A percentile compares a stretch with the other conserved stretches of the same genome.
Conservation (phyloP, 345 rosid genomes). For the Nephelium lappaceum region DNA sequence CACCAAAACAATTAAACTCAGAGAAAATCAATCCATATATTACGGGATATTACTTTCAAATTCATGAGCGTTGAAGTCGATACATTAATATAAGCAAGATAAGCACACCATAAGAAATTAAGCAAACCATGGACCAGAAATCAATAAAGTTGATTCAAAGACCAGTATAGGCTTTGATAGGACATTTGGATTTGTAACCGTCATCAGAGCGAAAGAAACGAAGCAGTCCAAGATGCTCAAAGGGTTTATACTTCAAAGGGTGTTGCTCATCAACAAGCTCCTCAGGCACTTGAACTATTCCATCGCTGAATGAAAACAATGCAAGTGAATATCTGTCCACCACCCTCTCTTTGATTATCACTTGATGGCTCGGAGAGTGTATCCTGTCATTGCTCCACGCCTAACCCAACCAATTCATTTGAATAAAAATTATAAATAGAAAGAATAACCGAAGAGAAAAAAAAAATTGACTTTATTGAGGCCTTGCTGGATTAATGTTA, state of each 20-base stretch:
- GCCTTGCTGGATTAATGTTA: too few species aligned
- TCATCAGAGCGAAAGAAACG: slow-evolving; percentile 42
- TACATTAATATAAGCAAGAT: not conserved
- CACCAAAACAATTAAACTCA: too few species aligned
- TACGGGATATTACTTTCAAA: too few species aligned
- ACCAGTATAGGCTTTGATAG: slow-evolving; percentile 55
- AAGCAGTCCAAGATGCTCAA: slow-evolving; percentile 49
- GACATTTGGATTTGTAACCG: slow-evolving; percentile 44
- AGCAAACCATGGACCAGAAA: too few species aligned
- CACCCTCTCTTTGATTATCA: slow-evolving; percentile 39
- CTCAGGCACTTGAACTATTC: slow-evolving; percentile 36
- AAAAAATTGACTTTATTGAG: too few species aligned
- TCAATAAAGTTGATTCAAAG: slow-evolving; percentile 14
- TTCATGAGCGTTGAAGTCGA: too few species aligned
- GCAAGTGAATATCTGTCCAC: slow-evolving; percentile 53
- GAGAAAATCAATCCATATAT: too few species aligned
- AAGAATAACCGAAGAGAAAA: too few species aligned
- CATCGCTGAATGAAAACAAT: slow-evolving; percentile 44
- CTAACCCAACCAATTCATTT: slow-evolving; percentile 21
- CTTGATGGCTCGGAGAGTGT: slow-evolving; percentile 48
- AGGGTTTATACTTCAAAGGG: slow-evolving; percentile 50
- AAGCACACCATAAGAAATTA: not conserved
- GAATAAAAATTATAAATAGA: too few species aligned
- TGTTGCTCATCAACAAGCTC: slow-evolving; percentile 53
- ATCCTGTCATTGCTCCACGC: slow-evolving; percentile 69